phyloP scores from a whole-genome alignment of 768 basidiomycete genomes.

The Russula lepida region DNA sequence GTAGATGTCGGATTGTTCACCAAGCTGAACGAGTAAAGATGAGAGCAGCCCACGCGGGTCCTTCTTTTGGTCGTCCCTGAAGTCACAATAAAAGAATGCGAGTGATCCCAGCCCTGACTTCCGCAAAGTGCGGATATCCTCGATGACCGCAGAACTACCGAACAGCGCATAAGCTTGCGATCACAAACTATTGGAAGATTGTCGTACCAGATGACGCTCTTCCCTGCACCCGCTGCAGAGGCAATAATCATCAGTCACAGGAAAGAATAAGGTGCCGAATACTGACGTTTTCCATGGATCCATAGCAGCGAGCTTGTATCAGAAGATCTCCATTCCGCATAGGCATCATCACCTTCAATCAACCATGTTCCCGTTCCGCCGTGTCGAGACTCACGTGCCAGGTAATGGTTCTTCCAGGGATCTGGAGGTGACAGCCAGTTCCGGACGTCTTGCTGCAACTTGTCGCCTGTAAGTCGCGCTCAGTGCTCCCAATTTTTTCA shows the following conservation, averaged over 20 bases:
- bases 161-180: neutral
- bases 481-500: neutral
- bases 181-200: neutral
- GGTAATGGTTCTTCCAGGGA: neutral
- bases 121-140: neutral
- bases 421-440: conserved; percentile 5
- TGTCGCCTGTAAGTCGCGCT: neutral
- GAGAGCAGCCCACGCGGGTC: neutral
- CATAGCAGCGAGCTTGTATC: neutral
- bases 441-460: neutral
- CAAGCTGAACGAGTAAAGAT: neutral
- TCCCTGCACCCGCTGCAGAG: conserved; percentile 1
- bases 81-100: conserved; percentile 5
- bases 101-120: neutral
- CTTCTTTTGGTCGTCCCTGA: neutral
- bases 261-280: neutral
- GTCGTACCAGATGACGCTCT: neutral
- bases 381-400: neutral
- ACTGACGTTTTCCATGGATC: conserved; percentile 3
- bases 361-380: neutral
- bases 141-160: neutral
- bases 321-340: neutral
- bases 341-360: neutral
- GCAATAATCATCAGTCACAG: neutral
- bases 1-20: neutral